Percentiles rank a stretch among this genome's conserved stretches.
phyloP scores from a whole-genome alignment of 1,284 basidiomycete species.

The Cryptococcus sp. region DNA sequence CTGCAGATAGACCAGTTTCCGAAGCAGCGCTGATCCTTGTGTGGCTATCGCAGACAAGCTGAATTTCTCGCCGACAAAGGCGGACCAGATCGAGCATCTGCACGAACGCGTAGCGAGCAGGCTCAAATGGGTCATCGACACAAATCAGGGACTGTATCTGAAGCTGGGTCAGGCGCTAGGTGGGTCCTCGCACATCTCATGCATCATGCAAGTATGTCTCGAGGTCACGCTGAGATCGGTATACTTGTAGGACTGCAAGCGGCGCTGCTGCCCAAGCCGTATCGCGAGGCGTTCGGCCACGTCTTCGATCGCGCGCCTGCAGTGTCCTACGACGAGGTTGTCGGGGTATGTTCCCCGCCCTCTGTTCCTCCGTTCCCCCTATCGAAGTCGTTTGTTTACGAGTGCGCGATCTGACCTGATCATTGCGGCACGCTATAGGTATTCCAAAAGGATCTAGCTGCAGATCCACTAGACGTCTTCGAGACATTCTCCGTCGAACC shows the following conservation, averaged over 20 bases:
- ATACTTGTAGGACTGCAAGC: conserved; percentile 69
- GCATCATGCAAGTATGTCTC: no score
- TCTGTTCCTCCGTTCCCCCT: background rate
- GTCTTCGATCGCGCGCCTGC: conserved; percentile 86
- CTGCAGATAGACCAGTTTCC: background rate
- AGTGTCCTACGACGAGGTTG: conserved; percentile 69
- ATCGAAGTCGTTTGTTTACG: no score
- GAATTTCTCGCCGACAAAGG: conserved; percentile 70
- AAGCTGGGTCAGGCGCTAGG: conserved; percentile 69
- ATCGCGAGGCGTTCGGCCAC: conserved; percentile 75
- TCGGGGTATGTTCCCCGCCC: conserved; percentile 36
- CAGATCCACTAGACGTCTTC: conserved; percentile 72
- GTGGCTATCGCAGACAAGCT: conserved; percentile 62
- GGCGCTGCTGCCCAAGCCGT: conserved; percentile 74
- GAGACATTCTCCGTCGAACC: conserved; percentile 71
- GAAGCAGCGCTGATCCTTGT: background rate
- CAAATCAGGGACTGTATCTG: conserved; percentile 84
- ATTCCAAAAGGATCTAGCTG: conserved; percentile 68
- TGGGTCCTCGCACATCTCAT: conserved; percentile 8
- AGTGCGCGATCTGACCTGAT: no score
- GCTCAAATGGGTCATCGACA: conserved; percentile 70
- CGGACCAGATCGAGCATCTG: conserved; percentile 68
- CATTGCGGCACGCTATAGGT: conserved; percentile 53
- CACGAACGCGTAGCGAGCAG: conserved; percentile 80
- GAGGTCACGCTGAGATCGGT: background rate